phyloP scores from a whole-genome alignment of 2,329 filamentous ascomycete species.

The Scortechinia acanthostroma region DNA sequence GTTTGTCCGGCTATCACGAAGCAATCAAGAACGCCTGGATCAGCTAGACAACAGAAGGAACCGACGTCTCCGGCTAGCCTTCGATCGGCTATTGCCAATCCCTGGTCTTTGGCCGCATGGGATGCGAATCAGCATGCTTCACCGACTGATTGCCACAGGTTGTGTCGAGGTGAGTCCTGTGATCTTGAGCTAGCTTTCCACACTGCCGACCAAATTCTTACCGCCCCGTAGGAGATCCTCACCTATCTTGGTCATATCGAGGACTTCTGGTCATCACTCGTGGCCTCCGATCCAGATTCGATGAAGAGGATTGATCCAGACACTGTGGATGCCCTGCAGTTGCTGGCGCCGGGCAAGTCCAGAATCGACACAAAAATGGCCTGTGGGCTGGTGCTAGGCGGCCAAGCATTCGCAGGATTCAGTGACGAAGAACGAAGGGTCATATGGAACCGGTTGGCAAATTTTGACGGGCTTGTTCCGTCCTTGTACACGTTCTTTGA shows the following conservation, averaged over 20 bases:
- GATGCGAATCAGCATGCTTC: neutral
- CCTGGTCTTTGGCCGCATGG: neutral
- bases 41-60: constrained; percentile 3
- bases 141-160: neutral
- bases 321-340: constrained; percentile 9
- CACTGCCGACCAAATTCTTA: neutral
- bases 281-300: constrained; percentile 5
- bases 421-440: constrained; percentile 6
- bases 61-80: neutral
- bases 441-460: neutral
- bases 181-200: neutral
- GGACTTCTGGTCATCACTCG: constrained; percentile 11
- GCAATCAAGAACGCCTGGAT: constrained; percentile 2
- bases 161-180: neutral
- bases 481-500: constrained; percentile 12
- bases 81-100: constrained; percentile 1
- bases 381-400: constrained; percentile 9
- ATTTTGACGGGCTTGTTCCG: constrained; percentile 8
- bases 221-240: constrained; percentile 10
- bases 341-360: constrained; percentile 9
- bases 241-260: constrained; percentile 8
- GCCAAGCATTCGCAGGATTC: constrained; percentile 9
- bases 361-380: constrained; percentile 6
- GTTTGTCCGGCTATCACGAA: constrained; percentile 7
- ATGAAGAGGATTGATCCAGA: constrained; percentile 11